Conservation (phyloP, 352 stramenopile species). For the Peronospora destructor region DNA sequence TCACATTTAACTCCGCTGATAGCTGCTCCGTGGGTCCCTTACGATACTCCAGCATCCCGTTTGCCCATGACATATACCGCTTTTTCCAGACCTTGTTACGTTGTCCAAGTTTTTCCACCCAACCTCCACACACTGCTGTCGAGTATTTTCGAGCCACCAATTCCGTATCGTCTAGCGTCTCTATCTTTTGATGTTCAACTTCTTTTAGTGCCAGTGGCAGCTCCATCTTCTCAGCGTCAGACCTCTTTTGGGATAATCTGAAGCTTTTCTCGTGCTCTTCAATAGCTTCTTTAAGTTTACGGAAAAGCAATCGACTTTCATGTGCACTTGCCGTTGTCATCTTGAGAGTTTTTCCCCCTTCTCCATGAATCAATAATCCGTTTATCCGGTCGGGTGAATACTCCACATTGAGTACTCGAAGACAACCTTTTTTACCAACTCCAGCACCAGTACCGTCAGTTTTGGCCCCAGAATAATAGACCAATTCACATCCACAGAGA, state of each 20-base stretch:
- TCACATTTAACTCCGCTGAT: constrained; percentile 40
- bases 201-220: neutral
- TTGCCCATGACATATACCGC: constrained; percentile 54
- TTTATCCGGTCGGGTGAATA: constrained; percentile 40
- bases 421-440: constrained; percentile 53
- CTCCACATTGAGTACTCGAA: constrained; percentile 47
- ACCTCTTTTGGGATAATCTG: neutral
- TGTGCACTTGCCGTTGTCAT: constrained; percentile 50
- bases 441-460: constrained; percentile 29
- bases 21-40: constrained; percentile 43
- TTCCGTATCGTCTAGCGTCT: constrained; percentile 12
- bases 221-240: no score
- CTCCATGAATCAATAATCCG: constrained; percentile 53
- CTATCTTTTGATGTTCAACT: constrained; percentile 9
- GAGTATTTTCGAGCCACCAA: constrained; percentile 20
- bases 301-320: constrained; percentile 49
- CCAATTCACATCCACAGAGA: constrained; percentile 42
- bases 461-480: constrained; percentile 48
- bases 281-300: constrained; percentile 38
- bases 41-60: constrained; percentile 55
- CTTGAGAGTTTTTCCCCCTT: constrained; percentile 51
- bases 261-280: constrained; percentile 29
- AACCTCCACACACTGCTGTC: constrained; percentile 39
- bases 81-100: constrained; percentile 45
- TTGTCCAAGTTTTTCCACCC: constrained; percentile 52